phyloP scores from a whole-genome alignment of 768 basidiomycete genomes.

The Lactarius tabidus region DNA sequence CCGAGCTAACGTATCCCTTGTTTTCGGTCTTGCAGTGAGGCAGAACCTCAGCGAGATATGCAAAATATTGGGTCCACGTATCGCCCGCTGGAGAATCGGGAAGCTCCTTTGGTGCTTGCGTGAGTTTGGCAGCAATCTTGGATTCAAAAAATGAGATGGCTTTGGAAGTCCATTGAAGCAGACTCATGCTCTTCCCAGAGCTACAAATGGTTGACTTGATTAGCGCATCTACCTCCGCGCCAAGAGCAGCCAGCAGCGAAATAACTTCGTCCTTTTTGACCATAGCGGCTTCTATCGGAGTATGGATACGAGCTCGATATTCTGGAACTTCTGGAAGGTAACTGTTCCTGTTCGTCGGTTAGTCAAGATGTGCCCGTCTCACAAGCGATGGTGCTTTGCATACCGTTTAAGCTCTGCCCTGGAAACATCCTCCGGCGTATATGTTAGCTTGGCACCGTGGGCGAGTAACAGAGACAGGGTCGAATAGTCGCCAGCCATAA shows the following conservation, averaged over 20 bases:
- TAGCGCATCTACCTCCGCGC: conserved; percentile 28
- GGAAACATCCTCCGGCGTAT: conserved; percentile 30
- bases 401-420: conserved; percentile 26
- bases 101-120: background rate
- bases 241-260: conserved; percentile 30
- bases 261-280: conserved; percentile 28
- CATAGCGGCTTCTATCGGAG: conserved; percentile 33
- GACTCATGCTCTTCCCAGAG: background rate
- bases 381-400: background rate
- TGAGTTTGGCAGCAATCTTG: background rate
- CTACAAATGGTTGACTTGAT: background rate
- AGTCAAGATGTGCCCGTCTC: background rate
- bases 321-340: background rate
- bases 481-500: conserved; percentile 28
- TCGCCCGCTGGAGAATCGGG: conserved; percentile 6
- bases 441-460: conserved; percentile 30
- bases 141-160: conserved; percentile 2
- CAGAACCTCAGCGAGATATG: conserved; percentile 8
- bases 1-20: background rate
- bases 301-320: background rate
- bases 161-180: conserved; percentile 28
- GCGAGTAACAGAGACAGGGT: conserved; percentile 32
- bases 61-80: conserved; percentile 5
- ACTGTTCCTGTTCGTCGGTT: background rate
- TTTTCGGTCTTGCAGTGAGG: background rate